Conservation (phyloP, 2,329 filamentous ascomycete genomes). For the Epichloe gansuensis region DNA sequence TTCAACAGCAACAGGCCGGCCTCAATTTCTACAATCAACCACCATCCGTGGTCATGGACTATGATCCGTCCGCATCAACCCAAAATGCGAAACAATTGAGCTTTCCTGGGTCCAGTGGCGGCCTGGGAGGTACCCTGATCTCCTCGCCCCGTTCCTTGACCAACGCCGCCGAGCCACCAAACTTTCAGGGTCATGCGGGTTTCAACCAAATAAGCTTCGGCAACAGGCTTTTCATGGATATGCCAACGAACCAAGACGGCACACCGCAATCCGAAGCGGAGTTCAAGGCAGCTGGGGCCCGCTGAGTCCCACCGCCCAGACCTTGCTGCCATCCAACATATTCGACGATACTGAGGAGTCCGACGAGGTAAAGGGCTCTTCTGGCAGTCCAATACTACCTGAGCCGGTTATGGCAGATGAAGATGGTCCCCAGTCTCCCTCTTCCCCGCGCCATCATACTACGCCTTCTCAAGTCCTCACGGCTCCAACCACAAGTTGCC, state of each 20-base stretch:
- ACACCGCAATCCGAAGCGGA: conserved; percentile 48
- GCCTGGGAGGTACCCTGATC: conserved; percentile 1
- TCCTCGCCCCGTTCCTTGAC: conserved; percentile 3
- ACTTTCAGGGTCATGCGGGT: conserved; percentile 39
- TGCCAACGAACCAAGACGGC: conserved; percentile 26
- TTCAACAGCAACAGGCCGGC: conserved; percentile 28
- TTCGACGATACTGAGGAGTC: conserved; percentile 48
- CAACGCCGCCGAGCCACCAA: conserved; percentile 25
- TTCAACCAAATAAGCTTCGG: conserved; percentile 41
- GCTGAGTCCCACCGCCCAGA: conserved; percentile 65
- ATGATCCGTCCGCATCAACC: conserved; percentile 27
- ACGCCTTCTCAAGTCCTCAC: conserved; percentile 49
- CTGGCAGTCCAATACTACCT: conserved; percentile 20
- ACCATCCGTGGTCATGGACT: conserved; percentile 34
- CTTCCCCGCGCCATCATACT: conserved; percentile 43
- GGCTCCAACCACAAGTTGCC: conserved; percentile 46
- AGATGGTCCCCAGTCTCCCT: conserved; percentile 46
- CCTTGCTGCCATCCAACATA: conserved; percentile 57
- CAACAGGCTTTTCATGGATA: conserved; percentile 40
- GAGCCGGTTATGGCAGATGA: conserved; percentile 19
- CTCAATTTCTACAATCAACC: conserved; percentile 33
- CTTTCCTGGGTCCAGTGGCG: conserved; percentile 4
- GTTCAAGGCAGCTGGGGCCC: conserved; percentile 52
- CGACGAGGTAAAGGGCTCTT: conserved; percentile 30
- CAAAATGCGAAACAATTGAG: conserved; percentile 35